Conservation (phyloP, 805 yeast species). For the Cyberlindnera maritima region DNA sequence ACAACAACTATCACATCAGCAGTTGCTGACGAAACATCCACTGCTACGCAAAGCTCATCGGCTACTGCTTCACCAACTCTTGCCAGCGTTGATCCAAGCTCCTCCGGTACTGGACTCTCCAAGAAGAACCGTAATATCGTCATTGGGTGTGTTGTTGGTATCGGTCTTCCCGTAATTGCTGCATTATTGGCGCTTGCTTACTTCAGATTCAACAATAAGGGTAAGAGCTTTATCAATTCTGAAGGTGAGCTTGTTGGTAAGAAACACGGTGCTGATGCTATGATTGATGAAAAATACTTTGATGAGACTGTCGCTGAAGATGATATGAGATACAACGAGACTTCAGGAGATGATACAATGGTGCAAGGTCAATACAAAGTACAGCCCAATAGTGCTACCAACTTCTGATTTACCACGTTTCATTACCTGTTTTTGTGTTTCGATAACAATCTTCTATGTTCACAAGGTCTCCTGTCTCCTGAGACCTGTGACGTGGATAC, state of each 20-base stretch:
- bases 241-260: constrained; percentile 28
- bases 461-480: too few species aligned
- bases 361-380: constrained; percentile 11
- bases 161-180: constrained; percentile 15
- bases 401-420: constrained; percentile 10
- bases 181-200: constrained; percentile 4
- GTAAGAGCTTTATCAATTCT: constrained; percentile 23
- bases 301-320: constrained; percentile 27
- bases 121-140: constrained; percentile 47
- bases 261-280: constrained; percentile 20
- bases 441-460: too few species aligned
- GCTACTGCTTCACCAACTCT: constrained; percentile 25
- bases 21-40: constrained; percentile 15
- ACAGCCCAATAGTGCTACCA: constrained; percentile 14
- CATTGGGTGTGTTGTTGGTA: constrained; percentile 62
- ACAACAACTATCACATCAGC: constrained; percentile 19
- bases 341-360: constrained; percentile 13
- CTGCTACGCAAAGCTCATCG: constrained; percentile 29
- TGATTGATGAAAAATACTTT: constrained; percentile 28
- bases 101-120: constrained; percentile 38
- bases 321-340: constrained; percentile 1
- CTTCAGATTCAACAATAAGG: constrained; percentile 13
- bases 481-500: too few species aligned
- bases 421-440: too few species aligned
- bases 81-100: constrained; percentile 7